These are phyloP conservation scores for Drosera spatulata DNA, from an alignment of 179 eudicot genomes.

Conservation along the genomic window DNA sequence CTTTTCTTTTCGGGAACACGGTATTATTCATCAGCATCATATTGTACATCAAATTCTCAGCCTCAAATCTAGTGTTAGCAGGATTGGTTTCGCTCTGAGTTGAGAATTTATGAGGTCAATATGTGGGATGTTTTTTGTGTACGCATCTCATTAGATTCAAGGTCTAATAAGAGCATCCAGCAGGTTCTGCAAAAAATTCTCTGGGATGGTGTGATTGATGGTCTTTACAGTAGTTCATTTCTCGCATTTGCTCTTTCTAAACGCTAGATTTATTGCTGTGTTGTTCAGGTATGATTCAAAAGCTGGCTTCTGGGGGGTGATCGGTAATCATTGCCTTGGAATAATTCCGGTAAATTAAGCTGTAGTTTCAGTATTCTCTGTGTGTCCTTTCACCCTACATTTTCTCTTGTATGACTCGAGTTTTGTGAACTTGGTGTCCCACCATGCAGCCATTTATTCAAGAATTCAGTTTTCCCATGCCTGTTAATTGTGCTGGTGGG, in stretches of 20 bases:
- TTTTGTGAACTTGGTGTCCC: neutral
- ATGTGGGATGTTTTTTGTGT: too few relatives aligned
- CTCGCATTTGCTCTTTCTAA: neutral
- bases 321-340: constrained; percentile 86
- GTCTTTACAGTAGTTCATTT: neutral
- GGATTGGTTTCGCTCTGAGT: too few relatives aligned
- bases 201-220: neutral
- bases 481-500: constrained; percentile 59
- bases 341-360: constrained; percentile 67
- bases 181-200: too few relatives aligned
- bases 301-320: constrained; percentile 99
- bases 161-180: too few relatives aligned
- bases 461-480: constrained; percentile 66
- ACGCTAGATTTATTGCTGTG: constrained; percentile 27
- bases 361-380: neutral
- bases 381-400: neutral
- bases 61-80: too few relatives aligned
- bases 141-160: too few relatives aligned
- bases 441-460: constrained; percentile 71
- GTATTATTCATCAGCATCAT: too few relatives aligned
- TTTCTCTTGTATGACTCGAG: neutral
- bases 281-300: constrained; percentile 68
- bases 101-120: too few relatives aligned
- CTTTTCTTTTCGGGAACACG: too few relatives aligned
- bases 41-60: too few relatives aligned